Evolutionary conservation across 208 protist species (phyloP).

Genomic region (Leishmania tropica): DNA sequence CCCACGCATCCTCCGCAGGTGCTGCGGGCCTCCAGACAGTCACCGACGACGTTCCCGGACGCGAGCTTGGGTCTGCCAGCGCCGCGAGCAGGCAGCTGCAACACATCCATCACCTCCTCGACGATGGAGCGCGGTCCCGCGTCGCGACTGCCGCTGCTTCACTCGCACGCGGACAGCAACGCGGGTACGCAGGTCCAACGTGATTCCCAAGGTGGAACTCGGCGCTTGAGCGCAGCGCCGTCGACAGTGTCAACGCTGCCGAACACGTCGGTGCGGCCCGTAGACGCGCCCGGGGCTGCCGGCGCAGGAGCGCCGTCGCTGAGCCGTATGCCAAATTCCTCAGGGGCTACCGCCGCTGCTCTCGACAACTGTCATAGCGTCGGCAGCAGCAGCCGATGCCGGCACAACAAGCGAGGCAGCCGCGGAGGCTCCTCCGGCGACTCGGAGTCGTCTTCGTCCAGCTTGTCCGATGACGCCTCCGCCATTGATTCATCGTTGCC

Average conservation of each 20-base stretch:
- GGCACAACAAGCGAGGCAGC: not conserved
- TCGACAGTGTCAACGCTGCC: not conserved
- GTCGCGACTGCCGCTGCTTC: not conserved
- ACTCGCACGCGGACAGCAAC: not conserved
- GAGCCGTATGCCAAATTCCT: slow-evolving; percentile 2
- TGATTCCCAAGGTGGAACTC: not conserved
- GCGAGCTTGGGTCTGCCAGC: not conserved
- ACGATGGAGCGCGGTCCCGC: not conserved
- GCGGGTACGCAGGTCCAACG: not conserved
- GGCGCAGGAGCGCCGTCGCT: not conserved
- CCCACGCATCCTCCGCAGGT: not conserved
- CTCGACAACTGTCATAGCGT: not conserved
- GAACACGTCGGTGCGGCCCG: not conserved
- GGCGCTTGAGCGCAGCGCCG: not conserved
- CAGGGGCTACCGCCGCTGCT: not conserved
- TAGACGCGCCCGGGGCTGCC: not conserved
- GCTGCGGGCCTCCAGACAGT: not conserved
- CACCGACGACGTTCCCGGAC: not conserved
- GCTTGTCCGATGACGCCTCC: not conserved
- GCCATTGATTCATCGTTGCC: not conserved
- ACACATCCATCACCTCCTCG: slow-evolving; percentile 15
- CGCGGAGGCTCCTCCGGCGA: not conserved
- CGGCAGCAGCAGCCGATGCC: not conserved
- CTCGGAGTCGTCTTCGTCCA: slow-evolving; percentile 6
- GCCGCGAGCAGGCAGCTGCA: slow-evolving; percentile 20